Percentiles rank a stretch among this genome's conserved stretches.
These are phyloP conservation scores for Collybiopsis luxurians DNA, from an alignment of 768 basidiomycete genomes.

Conservation along the genomic window DNA sequence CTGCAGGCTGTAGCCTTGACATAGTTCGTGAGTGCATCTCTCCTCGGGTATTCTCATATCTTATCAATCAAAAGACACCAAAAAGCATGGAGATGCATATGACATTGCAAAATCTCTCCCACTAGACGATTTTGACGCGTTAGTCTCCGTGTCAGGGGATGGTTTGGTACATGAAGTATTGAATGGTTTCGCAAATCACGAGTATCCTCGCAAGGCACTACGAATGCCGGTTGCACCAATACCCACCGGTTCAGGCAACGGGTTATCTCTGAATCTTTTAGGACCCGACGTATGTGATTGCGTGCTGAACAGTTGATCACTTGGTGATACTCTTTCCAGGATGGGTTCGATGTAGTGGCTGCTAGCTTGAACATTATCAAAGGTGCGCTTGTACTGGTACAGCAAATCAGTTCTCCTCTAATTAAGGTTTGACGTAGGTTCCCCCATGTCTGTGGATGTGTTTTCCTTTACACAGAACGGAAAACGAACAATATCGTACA, in stretches of 20 bases:
- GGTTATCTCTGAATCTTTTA: conserved; percentile 66
- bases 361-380: conserved; percentile 80
- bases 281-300: conserved; percentile 52
- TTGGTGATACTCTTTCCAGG: conserved; percentile 29
- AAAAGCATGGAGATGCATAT: conserved; percentile 58
- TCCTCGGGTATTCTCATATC: neutral
- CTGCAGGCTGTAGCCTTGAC: conserved; percentile 63
- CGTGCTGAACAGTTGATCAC: neutral
- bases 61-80: conserved; percentile 48
- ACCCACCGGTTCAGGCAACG: conserved; percentile 84
- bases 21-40: conserved; percentile 49
- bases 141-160: conserved; percentile 80
- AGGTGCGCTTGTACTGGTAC: conserved; percentile 38
- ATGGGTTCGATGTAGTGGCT: conserved; percentile 68
- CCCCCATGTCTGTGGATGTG: conserved; percentile 71
- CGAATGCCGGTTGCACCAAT: conserved; percentile 71
- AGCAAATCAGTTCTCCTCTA: neutral
- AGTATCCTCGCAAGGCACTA: conserved; percentile 58
- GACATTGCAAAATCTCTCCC: conserved; percentile 58
- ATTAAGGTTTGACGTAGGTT: conserved; percentile 39
- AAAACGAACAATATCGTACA: conserved; percentile 68
- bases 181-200: conserved; percentile 76
- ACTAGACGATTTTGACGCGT: conserved; percentile 59
- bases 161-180: conserved; percentile 81
- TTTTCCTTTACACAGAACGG: conserved; percentile 72